Conservation (phyloP, 164 flowering plant genomes). For the Vitis riparia region DNA sequence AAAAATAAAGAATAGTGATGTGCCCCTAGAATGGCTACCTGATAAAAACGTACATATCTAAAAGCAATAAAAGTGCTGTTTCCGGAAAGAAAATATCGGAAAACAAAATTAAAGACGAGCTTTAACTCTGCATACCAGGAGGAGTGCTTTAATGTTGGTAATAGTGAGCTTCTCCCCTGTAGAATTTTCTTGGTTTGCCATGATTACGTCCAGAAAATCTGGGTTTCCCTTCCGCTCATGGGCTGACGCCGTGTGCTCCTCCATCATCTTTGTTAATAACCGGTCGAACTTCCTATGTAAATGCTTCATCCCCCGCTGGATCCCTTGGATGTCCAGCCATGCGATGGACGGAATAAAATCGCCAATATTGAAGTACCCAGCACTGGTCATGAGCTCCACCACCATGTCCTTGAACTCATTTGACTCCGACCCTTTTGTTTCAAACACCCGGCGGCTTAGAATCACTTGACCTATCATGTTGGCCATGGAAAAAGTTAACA, state of each 20-base stretch:
- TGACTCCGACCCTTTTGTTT: slow-evolving; percentile 28
- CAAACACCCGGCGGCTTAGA: slow-evolving; percentile 44
- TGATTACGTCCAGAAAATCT: slow-evolving; percentile 29
- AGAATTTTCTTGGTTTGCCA: slow-evolving; percentile 11
- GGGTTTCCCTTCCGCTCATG: slow-evolving; percentile 31
- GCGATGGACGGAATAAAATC: slow-evolving; percentile 48
- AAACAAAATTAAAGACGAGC: neutral
- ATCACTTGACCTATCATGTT: slow-evolving; percentile 47
- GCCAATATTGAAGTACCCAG: slow-evolving; percentile 45
- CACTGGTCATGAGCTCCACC: slow-evolving; percentile 43
- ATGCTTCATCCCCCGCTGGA: slow-evolving; percentile 40
- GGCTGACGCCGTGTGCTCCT: slow-evolving; percentile 25
- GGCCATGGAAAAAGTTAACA: slow-evolving; percentile 37
- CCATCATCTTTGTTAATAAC: slow-evolving; percentile 30
- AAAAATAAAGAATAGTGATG: too few relatives aligned
- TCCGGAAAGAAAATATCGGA: neutral
- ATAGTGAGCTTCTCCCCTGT: slow-evolving; percentile 25
- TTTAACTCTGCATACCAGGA: slow-evolving; percentile 24
- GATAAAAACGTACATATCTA: too few relatives aligned
- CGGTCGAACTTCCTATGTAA: slow-evolving; percentile 35
- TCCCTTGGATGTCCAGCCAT: slow-evolving; percentile 51
- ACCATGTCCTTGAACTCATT: slow-evolving; percentile 56
- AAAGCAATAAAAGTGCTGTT: too few relatives aligned
- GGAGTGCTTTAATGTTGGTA: slow-evolving; percentile 41
- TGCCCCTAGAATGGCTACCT: too few relatives aligned